Evolutionary conservation across 176 grass and related monocot species (phyloP).

Genomic region (Cocos nucifera): DNA sequence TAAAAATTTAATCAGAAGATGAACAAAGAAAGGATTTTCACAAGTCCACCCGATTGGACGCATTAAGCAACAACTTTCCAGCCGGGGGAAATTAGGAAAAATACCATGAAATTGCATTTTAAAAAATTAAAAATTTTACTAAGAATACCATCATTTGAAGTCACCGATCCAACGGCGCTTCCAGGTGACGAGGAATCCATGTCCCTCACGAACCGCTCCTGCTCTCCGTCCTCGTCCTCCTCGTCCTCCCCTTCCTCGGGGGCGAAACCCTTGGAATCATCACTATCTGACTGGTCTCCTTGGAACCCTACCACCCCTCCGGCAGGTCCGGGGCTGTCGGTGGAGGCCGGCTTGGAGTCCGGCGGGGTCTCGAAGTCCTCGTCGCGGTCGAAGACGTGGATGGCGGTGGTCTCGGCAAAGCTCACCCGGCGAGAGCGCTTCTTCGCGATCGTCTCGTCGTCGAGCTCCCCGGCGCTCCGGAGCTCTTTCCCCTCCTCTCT

Average conservation of each 20-base stretch:
- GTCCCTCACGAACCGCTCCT: conserved; percentile 29
- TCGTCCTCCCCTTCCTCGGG: conserved; percentile 6
- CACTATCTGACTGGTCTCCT: conserved; percentile 2
- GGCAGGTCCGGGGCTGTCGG: conserved; percentile 5
- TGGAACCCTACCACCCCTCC: conserved; percentile 1
- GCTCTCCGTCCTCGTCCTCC: conserved; percentile 15
- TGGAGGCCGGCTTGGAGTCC: conserved; percentile 20
- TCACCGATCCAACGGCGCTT: conserved; percentile 58
- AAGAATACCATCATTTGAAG: conserved; percentile 52
- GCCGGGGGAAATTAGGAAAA: not conserved
- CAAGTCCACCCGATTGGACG: too few species aligned
- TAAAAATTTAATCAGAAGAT: too few species aligned
- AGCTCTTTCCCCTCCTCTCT: conserved; percentile 14
- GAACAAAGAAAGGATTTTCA: too few species aligned
- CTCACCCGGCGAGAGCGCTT: conserved; percentile 83
- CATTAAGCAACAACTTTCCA: too few species aligned
- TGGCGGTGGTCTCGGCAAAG: conserved; percentile 85
- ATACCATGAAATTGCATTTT: not conserved
- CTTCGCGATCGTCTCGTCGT: conserved; percentile 54
- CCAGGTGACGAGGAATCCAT: conserved; percentile 59
- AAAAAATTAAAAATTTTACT: not conserved
- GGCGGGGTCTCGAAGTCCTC: conserved; percentile 62
- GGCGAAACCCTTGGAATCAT: not conserved
- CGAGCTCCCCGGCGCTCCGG: conserved; percentile 34
- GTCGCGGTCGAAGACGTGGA: conserved; percentile 90